phyloP scores from a whole-genome alignment of 2,329 filamentous ascomycete species.

The Cladosporium sp. region DNA sequence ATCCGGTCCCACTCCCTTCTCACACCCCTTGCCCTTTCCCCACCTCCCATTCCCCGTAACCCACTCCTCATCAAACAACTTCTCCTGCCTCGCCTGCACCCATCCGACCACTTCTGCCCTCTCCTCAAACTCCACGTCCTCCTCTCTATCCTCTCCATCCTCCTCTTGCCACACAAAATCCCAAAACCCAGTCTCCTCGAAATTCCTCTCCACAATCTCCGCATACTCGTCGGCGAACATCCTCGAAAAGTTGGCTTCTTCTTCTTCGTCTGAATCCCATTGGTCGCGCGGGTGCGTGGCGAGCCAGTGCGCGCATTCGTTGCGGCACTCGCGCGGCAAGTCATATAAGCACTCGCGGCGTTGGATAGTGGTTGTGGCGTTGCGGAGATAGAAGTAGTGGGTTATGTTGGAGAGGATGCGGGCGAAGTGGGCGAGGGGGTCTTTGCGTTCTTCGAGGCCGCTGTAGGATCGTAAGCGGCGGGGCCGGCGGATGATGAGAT shows the following conservation, averaged over 20 bases:
- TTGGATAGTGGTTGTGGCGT: not conserved
- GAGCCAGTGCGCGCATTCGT: not conserved
- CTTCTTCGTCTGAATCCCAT: not conserved
- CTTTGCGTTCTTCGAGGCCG: not conserved
- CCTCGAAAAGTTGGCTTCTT: not conserved
- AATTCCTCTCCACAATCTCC: not conserved
- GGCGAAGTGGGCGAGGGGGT: not conserved
- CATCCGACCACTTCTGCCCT: not conserved
- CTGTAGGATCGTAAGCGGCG: not conserved
- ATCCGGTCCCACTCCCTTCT: not conserved
- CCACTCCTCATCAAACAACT: not conserved
- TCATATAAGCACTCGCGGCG: not conserved
- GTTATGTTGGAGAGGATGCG: not conserved
- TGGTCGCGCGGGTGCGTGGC: not conserved
- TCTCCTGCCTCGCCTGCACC: not conserved
- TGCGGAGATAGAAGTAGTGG: not conserved
- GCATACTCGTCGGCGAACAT: not conserved
- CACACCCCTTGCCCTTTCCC: not conserved
- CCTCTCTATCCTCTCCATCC: not conserved
- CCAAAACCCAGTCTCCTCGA: too few relatives aligned
- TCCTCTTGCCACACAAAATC: not conserved
- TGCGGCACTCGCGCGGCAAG: not conserved
- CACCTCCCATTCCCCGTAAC: not conserved
- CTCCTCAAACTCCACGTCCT: not conserved
- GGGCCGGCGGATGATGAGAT: not conserved